Evolutionary conservation across 2,329 filamentous ascomycete genomes (phyloP).

Genomic region (Apiospora kogelbergensis): DNA sequence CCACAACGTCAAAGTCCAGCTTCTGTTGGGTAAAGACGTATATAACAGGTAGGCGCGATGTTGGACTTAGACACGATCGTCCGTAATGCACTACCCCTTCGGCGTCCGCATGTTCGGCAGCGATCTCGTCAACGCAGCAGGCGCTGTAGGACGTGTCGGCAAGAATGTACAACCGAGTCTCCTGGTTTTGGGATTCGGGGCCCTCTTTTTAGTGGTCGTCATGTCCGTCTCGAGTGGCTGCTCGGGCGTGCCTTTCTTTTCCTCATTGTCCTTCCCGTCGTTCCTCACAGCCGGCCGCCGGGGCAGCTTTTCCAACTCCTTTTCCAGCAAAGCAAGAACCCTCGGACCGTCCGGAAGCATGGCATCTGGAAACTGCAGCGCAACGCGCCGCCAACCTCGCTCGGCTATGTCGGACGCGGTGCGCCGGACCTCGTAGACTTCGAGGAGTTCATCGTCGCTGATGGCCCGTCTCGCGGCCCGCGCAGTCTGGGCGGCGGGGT

Average conservation of each 20-base stretch:
- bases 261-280: constrained; percentile 13
- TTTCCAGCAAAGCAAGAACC: constrained; percentile 65
- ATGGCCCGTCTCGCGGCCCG: constrained; percentile 33
- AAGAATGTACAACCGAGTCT: constrained; percentile 70
- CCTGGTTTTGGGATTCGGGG: background rate
- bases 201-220: constrained; percentile 5
- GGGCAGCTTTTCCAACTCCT: constrained; percentile 30
- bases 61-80: constrained; percentile 86
- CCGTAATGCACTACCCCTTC: constrained; percentile 95
- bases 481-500: constrained; percentile 34
- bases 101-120: constrained; percentile 88
- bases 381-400: constrained; percentile 73
- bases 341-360: constrained; percentile 86
- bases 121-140: constrained; percentile 96
- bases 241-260: constrained; percentile 6
- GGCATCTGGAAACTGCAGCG: constrained; percentile 91
- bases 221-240: constrained; percentile 11
- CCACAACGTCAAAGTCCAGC: constrained; percentile 61
- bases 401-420: constrained; percentile 75
- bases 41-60: constrained; percentile 80
- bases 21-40: constrained; percentile 82
- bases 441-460: constrained; percentile 66
- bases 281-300: constrained; percentile 8
- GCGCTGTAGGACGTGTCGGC: constrained; percentile 96
- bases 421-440: constrained; percentile 81